Evolutionary conservation across 768 basidiomycete species (phyloP), one percentile per base, ranked within the genome.

Genomic region (Hericium coralloides): DNA sequence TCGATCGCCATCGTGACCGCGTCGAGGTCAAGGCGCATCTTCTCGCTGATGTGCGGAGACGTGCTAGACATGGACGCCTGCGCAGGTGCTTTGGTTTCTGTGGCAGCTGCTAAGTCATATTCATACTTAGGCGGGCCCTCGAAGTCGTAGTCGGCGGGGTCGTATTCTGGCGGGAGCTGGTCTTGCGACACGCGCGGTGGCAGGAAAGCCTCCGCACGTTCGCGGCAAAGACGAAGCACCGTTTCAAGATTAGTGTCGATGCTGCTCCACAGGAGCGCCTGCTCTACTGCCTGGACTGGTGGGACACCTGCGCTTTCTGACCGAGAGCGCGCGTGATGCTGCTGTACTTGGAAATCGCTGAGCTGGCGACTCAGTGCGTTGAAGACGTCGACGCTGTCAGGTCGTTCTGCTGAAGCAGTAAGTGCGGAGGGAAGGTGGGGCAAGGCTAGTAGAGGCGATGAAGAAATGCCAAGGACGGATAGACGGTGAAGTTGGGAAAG

Each of bases 1-100:
- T 95, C 94, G 64, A 99, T 95, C 31, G 97, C 94, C 68, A 81
- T 79, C 0, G 90, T 82, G 48, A 98, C 84, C 12, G 80, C 77
- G 62, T 97, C 93, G 18, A 98, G 75, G 68, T 98, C 95, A 65
- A 89, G 70, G 52, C 82, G 73, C 82, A 86, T 89, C 74, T 95
- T 95, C 69, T 93, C 92, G 68, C 80, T 82, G 17, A 53, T 59
- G 55, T 63, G 37, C 17, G 50, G 45, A 12, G 60, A 41, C 10
- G 56, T 49, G 17, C n/a, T n/a, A 4, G 47, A 39, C 22, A 15
- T 48, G 26, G 52, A 54, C 41, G 6, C 45, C 25, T 22, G 31
- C 3, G 54, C 50, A 7, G 23, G 45, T 39, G 31, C 49, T 56
- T 66, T 65, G 38, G 49, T 43, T 7, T 60, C 58, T n/a, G 49